These are phyloP conservation scores for Coemansia furcata DNA, from an alignment of 192 early-diverging fungal species.

Conservation along the genomic window DNA sequence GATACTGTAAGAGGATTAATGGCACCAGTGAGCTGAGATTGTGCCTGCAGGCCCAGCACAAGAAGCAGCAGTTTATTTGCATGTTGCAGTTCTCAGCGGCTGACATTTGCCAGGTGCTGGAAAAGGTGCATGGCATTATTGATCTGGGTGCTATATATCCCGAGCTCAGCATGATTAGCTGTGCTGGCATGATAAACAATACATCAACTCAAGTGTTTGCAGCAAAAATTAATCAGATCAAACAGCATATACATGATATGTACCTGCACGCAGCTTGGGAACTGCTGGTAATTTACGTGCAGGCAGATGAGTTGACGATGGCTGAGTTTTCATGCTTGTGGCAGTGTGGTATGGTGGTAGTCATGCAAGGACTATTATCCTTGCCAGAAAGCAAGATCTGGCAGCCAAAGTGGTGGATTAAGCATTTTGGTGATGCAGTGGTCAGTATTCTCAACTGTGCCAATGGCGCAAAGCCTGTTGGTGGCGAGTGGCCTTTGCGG, in stretches of 20 bases:
- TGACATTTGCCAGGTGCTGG: neutral
- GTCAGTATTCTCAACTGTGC: constrained; percentile 59
- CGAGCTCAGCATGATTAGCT: constrained; percentile 3
- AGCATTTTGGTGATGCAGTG: constrained; percentile 36
- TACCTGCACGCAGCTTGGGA: constrained; percentile 40
- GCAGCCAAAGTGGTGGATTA: constrained; percentile 38
- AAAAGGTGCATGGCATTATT: neutral
- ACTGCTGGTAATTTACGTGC: constrained; percentile 22
- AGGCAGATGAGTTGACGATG: constrained; percentile 17
- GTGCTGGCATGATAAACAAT: constrained; percentile 6
- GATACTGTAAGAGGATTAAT: neutral
- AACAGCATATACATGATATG: constrained; percentile 30
- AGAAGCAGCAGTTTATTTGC: constrained; percentile 26
- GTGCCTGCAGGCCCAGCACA: neutral
- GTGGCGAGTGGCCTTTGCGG: constrained; percentile 32
- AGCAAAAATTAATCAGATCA: neutral
- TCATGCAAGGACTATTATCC: constrained; percentile 27
- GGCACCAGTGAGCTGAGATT: neutral
- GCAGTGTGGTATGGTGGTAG: constrained; percentile 23
- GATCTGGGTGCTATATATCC: neutral
- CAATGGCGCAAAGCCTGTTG: constrained; percentile 1
- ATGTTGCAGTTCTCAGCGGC: constrained; percentile 5
- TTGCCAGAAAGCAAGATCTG: constrained; percentile 16
- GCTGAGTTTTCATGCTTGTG: constrained; percentile 43
- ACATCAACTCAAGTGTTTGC: constrained; percentile 1